phyloP scores from a whole-genome alignment of 2,329 filamentous ascomycete genomes.

The Plectosphaerella sp. region DNA sequence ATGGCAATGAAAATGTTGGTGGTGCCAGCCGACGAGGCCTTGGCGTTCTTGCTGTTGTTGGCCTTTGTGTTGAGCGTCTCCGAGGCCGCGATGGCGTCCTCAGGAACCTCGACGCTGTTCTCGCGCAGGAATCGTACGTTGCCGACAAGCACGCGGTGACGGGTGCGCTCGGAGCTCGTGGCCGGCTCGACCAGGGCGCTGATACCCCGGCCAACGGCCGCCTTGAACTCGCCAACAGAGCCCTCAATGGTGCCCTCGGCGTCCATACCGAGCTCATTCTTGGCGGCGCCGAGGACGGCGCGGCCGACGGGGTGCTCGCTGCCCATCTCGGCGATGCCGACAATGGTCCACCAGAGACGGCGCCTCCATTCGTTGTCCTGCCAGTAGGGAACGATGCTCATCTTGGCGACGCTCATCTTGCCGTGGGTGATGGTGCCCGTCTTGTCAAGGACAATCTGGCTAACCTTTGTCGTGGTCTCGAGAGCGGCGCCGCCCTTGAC shows the following conservation, averaged over 20 bases:
- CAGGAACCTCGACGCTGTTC: conserved; percentile 62
- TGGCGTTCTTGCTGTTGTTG: conserved; percentile 22
- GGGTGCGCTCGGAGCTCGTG: conserved; percentile 58
- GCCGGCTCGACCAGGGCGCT: conserved; percentile 76
- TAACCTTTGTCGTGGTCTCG: conserved; percentile 86
- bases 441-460: conserved; percentile 89
- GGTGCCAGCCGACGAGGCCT: conserved; percentile 56
- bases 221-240: conserved; percentile 78
- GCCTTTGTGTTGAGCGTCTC: conserved; percentile 51
- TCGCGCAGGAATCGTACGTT: conserved; percentile 74
- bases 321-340: conserved; percentile 91
- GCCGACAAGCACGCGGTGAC: conserved; percentile 78
- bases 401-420: conserved; percentile 85
- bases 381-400: conserved; percentile 66
- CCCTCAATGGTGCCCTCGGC: conserved; percentile 74
- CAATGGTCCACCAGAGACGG: conserved; percentile 89
- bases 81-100: conserved; percentile 58
- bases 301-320: conserved; percentile 96
- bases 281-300: conserved; percentile 74
- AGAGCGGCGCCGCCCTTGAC: conserved; percentile 93
- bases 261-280: conserved; percentile 67
- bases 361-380: conserved; percentile 60
- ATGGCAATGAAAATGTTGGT: conserved; percentile 92
- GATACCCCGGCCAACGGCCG: conserved; percentile 79
- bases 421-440: conserved; percentile 92